Conservation (phyloP, 1,284 basidiomycete genomes). For the Malassezia globosa region DNA sequence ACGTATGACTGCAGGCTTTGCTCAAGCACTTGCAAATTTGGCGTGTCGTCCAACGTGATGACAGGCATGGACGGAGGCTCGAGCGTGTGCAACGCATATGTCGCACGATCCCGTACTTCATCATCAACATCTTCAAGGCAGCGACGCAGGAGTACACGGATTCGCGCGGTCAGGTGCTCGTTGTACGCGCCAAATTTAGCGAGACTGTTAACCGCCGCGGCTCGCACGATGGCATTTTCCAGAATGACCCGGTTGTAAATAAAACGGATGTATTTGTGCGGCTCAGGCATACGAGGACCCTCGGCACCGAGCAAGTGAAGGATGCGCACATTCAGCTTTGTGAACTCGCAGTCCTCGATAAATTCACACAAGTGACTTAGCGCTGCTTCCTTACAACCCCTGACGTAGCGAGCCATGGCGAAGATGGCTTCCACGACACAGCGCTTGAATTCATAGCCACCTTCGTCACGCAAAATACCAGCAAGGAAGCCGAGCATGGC, state of each 20-base stretch:
- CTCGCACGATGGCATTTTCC: slow-evolving; percentile 94
- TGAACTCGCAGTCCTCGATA: slow-evolving; percentile 99
- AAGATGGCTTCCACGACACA: slow-evolving; percentile 99
- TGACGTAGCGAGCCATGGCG: slow-evolving; percentile 98
- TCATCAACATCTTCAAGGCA: slow-evolving; percentile 98
- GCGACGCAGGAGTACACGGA: slow-evolving; percentile 59
- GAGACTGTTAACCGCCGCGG: slow-evolving; percentile 84
- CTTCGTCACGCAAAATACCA: slow-evolving; percentile 55
- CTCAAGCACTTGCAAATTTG: slow-evolving; percentile 40
- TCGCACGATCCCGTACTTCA: slow-evolving; percentile 94
- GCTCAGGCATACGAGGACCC: slow-evolving; percentile 86
- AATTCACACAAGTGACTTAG: slow-evolving; percentile 99
- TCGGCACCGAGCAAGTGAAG: slow-evolving; percentile 88
- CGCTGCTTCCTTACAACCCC: slow-evolving; percentile 74
- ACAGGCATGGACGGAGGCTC: slow-evolving; percentile 55
- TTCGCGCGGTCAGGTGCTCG: slow-evolving; percentile 65
- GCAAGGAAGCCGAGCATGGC: slow-evolving; percentile 53
- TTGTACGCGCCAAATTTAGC: slow-evolving; percentile 93
- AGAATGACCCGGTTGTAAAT: slow-evolving; percentile 99
- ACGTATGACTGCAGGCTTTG: slow-evolving; percentile 33
- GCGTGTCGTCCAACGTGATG: slow-evolving; percentile 58
- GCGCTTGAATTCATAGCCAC: slow-evolving; percentile 98
- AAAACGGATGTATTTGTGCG: slow-evolving; percentile 96
- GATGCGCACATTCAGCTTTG: slow-evolving; percentile 93
- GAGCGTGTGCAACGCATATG: slow-evolving; percentile 69